Evolutionary conservation across 805 yeast genomes (phyloP), one percentile per base, ranked within the genome.

Genomic region (Candida rishiriensis): DNA sequence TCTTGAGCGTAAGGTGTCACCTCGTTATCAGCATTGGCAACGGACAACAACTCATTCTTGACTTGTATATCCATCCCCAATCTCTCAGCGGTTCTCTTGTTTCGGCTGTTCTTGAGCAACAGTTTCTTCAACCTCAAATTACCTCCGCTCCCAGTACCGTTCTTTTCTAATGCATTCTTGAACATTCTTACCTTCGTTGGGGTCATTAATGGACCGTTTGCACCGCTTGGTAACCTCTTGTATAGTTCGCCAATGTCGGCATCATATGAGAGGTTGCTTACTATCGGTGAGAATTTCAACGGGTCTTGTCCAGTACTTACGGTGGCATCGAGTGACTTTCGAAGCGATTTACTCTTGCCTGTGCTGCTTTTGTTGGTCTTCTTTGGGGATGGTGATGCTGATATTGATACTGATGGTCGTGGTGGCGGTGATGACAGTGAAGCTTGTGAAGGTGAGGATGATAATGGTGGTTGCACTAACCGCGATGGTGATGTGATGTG

Each of bases 121-220:
- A 53, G 42, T 15, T 42, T 47, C 39, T 53, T 53, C 35, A 53
- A 49, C 8, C 51, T 39, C 9, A 46, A 26, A 21, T 51, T 51
- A 3, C 55, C 55, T 12, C 42, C 29, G 11, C 38, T 50, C 28
- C 30, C 32, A 10, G 46, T 35, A 18, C 43, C 48, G 30, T 49
- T 45, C 3, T 29, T 39, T 13, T 28, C 26, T n/a, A 59, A 42
- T 1, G 60, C 61, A 33, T 54, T 54, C 38, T 52, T 55, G 40
- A 56, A 53, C 15, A 61, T 40, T 40, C 60, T 51, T 31, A 57
- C 55, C 41, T 56, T 57, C 2, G 57, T 48, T 1, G 62, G 62
- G 2, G 60, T 56, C 3, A 51, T 46, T 14, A 54, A 37, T 26
- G 56, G 52, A 10, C 59, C 57, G 6, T 35, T 40, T 10, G 49